Evolutionary conservation across 352 stramenopile species (phyloP).

Genomic region (Pythium aphanidermatum): DNA sequence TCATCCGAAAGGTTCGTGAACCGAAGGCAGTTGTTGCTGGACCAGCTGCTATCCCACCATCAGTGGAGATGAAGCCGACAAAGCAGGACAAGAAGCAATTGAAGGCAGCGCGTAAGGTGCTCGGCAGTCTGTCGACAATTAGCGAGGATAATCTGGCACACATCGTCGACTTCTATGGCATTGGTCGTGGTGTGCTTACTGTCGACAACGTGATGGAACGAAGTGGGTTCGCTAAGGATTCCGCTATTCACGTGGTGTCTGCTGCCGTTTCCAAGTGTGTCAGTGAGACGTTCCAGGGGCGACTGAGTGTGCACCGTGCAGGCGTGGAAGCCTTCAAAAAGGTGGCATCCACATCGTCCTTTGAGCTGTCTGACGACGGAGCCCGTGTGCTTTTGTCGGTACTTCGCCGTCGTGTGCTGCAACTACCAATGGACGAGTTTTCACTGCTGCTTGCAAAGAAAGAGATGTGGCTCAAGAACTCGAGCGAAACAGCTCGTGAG

Average conservation of each 20-base stretch:
- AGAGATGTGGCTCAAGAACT: constrained; percentile 75
- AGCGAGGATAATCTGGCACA: constrained; percentile 29
- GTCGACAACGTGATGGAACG: constrained; percentile 44
- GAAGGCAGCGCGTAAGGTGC: constrained; percentile 51
- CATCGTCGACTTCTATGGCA: constrained; percentile 38
- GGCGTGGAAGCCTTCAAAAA: constrained; percentile 39
- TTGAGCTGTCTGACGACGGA: constrained; percentile 64
- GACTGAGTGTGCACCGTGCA: constrained; percentile 56
- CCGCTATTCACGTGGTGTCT: constrained; percentile 62
- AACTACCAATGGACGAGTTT: constrained; percentile 62
- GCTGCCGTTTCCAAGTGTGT: constrained; percentile 40
- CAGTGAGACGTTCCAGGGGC: constrained; percentile 33
- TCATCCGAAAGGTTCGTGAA: constrained; percentile 82
- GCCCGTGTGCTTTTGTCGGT: constrained; percentile 49
- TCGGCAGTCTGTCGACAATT: constrained; percentile 50
- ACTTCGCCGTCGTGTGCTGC: constrained; percentile 34
- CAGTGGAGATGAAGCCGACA: constrained; percentile 1
- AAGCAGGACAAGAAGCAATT: constrained; percentile 43
- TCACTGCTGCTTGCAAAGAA: constrained; percentile 48
- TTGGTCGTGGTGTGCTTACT: constrained; percentile 10
- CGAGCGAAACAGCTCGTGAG: constrained; percentile 42
- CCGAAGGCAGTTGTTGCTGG: constrained; percentile 21
- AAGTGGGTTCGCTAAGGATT: constrained; percentile 59
- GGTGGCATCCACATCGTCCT: constrained; percentile 10
- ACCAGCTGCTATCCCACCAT: constrained; percentile 22